phyloP scores from a whole-genome alignment of 179 eudicot species.

The Actinidia arguta region DNA sequence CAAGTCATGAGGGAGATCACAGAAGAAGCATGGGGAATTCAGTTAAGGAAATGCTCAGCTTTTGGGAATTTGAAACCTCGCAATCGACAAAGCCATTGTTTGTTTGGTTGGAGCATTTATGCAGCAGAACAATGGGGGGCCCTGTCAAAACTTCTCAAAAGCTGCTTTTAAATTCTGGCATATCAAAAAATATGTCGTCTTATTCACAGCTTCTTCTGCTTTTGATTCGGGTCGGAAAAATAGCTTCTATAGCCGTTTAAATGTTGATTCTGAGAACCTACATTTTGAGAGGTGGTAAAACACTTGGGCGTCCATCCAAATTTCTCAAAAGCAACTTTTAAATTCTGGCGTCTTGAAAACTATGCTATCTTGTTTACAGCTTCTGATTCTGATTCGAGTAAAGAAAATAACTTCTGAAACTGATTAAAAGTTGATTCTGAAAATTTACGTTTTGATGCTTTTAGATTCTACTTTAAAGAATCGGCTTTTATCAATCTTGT shows the following conservation, averaged over 20 bases:
- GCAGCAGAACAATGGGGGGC: too few relatives aligned
- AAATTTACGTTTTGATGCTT: background rate
- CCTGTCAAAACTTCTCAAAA: too few relatives aligned
- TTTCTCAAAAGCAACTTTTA: background rate
- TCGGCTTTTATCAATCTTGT: background rate
- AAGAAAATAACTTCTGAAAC: background rate
- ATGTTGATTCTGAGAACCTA: too few relatives aligned
- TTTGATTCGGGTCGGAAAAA: too few relatives aligned
- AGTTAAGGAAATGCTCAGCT: background rate
- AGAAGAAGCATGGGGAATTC: slow-evolving; percentile 4
- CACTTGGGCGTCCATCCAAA: too few relatives aligned
- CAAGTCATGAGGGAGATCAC: background rate
- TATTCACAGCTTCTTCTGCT: too few relatives aligned
- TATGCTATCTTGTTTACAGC: background rate
- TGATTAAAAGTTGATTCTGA: background rate
- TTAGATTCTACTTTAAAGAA: background rate
- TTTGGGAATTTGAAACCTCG: slow-evolving; percentile 27
- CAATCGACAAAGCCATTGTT: slow-evolving; percentile 34
- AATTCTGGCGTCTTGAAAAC: background rate
- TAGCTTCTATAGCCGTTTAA: too few relatives aligned
- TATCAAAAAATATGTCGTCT: too few relatives aligned
- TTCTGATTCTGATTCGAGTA: background rate
- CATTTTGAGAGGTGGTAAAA: slow-evolving; percentile 14
- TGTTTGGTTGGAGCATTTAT: background rate
- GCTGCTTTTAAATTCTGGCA: too few relatives aligned